Evolutionary conservation across 2,329 filamentous ascomycete species (phyloP).

Genomic region (Paecilomyces formosus): DNA sequence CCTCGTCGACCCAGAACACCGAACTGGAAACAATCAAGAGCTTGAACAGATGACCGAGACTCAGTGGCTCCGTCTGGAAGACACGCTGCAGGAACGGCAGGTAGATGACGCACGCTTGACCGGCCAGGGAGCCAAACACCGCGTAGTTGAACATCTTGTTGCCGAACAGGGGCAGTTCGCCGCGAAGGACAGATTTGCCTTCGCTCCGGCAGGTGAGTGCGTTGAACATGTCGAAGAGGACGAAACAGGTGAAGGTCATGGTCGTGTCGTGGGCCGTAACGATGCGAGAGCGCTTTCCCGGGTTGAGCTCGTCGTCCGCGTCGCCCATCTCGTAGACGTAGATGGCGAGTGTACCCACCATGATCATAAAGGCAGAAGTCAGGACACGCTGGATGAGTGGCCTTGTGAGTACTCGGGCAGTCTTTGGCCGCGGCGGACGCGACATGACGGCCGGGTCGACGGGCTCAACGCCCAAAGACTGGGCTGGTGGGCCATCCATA

Average conservation of each 20-base stretch:
- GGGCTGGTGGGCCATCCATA: conserved; percentile 96
- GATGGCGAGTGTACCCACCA: conserved; percentile 82
- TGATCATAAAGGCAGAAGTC: conserved; percentile 81
- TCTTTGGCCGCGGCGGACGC: conserved; percentile 76
- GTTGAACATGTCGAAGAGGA: conserved; percentile 99
- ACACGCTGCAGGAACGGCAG: conserved; percentile 87
- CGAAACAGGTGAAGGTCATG: conserved; percentile 98
- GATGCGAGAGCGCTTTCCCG: conserved; percentile 43
- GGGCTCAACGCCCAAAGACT: conserved; percentile 90
- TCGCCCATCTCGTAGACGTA: conserved; percentile 91
- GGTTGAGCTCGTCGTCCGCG: conserved; percentile 37
- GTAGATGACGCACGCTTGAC: conserved; percentile 88
- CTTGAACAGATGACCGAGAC: conserved; percentile 63
- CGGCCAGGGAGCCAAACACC: conserved; percentile 73
- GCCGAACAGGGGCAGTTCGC: conserved; percentile 73
- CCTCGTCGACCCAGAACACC: conserved; percentile 94
- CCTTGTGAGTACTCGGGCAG: conserved; percentile 83
- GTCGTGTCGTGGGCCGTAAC: conserved; percentile 93
- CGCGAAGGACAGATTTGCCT: conserved; percentile 77
- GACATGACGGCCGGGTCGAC: conserved; percentile 94
- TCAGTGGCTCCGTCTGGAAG: conserved; percentile 88
- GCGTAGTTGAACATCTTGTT: conserved; percentile 98
- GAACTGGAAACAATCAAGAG: conserved; percentile 72
- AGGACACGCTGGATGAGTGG: conserved; percentile 76
- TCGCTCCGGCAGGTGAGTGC: conserved; percentile 88